Percentiles rank a stretch among this genome's conserved stretches.
These are phyloP conservation scores for Caulochytrium protostelioides DNA, from an alignment of 371 early-diverging fungal species.

Conservation along the genomic window DNA sequence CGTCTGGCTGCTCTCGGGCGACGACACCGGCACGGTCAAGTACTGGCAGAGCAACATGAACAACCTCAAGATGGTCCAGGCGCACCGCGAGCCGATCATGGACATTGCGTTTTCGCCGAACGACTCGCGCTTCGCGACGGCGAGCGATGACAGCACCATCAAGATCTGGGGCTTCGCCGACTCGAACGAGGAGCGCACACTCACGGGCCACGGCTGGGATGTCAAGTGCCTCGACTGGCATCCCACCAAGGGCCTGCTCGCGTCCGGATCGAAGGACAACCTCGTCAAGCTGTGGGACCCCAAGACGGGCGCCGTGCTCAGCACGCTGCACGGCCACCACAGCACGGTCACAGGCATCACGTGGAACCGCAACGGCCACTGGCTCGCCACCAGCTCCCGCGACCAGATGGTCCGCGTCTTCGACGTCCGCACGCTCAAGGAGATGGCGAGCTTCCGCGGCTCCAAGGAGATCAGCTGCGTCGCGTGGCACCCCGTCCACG, in stretches of 20 bases:
- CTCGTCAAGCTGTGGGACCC: conserved; percentile 99
- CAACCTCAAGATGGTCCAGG: conserved; percentile 80
- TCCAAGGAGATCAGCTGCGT: conserved; percentile 69
- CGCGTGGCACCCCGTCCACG: conserved; percentile 88
- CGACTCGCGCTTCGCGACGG: conserved; percentile 91
- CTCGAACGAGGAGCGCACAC: conserved; percentile 57
- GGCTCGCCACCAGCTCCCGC: conserved; percentile 84
- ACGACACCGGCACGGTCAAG: conserved; percentile 89
- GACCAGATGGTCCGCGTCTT: conserved; percentile 90
- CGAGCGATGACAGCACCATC: conserved; percentile 91
- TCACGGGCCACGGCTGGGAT: conserved; percentile 96
- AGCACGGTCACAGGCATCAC: conserved; percentile 78
- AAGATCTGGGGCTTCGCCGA: conserved; percentile 94
- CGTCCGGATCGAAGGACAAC: conserved; percentile 97
- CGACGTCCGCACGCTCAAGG: conserved; percentile 91
- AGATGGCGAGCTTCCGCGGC: conserved; percentile 73
- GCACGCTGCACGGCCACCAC: conserved; percentile 93
- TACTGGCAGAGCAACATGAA: conserved; percentile 99
- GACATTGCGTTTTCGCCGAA: conserved; percentile 71
- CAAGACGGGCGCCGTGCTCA: conserved; percentile 62
- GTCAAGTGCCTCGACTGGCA: conserved; percentile 99
- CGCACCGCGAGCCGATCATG: conserved; percentile 82
- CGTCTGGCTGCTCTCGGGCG: conserved; percentile 92
- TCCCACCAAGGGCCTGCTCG: conserved; percentile 80
- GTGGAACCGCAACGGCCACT: conserved; percentile 96